A percentile compares a stretch with the other conserved stretches of the same genome.
Conservation (phyloP, 768 basidiomycete genomes). For the Agaricus bisporus region DNA sequence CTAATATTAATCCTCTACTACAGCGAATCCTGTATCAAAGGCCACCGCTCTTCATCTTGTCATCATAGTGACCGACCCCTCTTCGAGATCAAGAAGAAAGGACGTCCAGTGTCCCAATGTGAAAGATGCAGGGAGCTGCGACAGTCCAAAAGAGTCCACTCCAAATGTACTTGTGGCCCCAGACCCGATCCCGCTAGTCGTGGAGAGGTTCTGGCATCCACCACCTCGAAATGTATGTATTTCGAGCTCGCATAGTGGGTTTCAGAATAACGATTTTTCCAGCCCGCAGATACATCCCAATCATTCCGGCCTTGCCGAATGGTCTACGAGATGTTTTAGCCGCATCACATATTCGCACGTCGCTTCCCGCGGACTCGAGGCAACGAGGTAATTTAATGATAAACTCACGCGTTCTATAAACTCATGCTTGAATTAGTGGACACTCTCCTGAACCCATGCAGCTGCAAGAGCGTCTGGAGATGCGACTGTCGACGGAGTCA, state of each 20-base stretch:
- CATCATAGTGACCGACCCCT: slow-evolving; percentile 82
- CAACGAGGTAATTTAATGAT: slow-evolving; percentile 37
- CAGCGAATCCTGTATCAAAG: slow-evolving; percentile 92
- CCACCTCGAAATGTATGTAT: slow-evolving; percentile 35
- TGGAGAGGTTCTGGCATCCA: slow-evolving; percentile 26
- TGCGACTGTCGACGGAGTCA: slow-evolving; percentile 40
- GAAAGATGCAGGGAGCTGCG: slow-evolving; percentile 76
- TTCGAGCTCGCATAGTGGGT: too few species aligned
- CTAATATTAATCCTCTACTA: slow-evolving; percentile 7
- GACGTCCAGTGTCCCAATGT: slow-evolving; percentile 88
- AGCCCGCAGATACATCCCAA: slow-evolving; percentile 68
- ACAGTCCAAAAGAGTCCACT: slow-evolving; percentile 74
- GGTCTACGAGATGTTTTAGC: slow-evolving; percentile 55
- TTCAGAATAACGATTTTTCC: neutral
- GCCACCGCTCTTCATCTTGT: slow-evolving; percentile 87
- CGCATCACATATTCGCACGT: slow-evolving; percentile 19
- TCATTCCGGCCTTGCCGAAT: slow-evolving; percentile 67
- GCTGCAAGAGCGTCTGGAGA: slow-evolving; percentile 47
- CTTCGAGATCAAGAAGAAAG: slow-evolving; percentile 93
- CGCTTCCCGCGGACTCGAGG: slow-evolving; percentile 34
- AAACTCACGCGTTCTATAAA: neutral
- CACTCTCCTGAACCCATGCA: slow-evolving; percentile 58
- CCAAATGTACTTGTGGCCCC: slow-evolving; percentile 69
- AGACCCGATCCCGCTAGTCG: slow-evolving; percentile 26
- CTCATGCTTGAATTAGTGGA: slow-evolving; percentile 37